Base-by-base conservation (phyloP, 2,329 filamentous ascomycete species). In the Biscogniauxia marginata region DNA sequence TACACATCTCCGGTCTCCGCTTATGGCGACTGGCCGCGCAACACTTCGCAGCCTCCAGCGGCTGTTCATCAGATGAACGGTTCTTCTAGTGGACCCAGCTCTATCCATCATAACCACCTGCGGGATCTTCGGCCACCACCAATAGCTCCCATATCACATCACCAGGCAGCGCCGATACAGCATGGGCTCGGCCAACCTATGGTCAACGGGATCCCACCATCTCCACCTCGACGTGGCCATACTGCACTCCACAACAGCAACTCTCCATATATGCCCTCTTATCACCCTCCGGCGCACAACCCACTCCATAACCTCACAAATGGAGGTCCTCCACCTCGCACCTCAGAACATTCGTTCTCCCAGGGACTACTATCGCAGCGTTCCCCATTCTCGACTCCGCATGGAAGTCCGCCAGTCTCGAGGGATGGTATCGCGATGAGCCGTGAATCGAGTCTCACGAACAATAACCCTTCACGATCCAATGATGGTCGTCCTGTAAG, bases 11-110 rank as follows among this genome's bases (percentile, higher is more conserved):
- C 74, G 3, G 65, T 64, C 34, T 62, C 65, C 49, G 63, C 73
- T 45, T 80, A 75, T 65, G 69, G 68, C 47, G 80, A 81, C 55
- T 85, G 83, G 78, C 76, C 79, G 53, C 78, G 79, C 19, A 75
- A 76, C 13, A 71, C 79, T 19, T 77, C 79, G 30, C 79, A 79
- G 52, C 78, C 81, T 57, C 75, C 76, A 39, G 75, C 81, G 3
- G 72, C 77, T 34, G 68, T 77, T 23, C 76, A 78, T 52, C 77
- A 82, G 45, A 65, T 83, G 47, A 85, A 84, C 63, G 79, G 81
- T 34, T 80, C 66, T 46, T 67, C 70, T n/a, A 63, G 65, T 47
- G 70, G 63, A 7, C 62, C 67, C 19, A 55, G 55, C 55, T 55
- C 68, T 5, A 62, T 70, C 18, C 69, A 68, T 46, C 66, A 67